Evolutionary conservation across 306 rosid genomes (phyloP).

Genomic region (Quercus glauca): DNA sequence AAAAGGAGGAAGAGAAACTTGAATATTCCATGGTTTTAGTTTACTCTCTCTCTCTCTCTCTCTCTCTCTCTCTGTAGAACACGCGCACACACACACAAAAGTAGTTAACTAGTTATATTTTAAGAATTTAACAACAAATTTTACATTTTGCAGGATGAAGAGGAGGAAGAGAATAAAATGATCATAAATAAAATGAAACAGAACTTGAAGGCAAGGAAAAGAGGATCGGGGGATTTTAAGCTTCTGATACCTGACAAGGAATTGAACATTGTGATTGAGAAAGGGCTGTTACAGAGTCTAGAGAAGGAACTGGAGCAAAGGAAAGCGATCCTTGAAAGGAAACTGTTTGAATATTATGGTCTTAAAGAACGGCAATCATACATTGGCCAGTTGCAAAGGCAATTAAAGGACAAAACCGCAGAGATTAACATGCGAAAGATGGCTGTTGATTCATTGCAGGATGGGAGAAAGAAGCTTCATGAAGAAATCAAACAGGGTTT

Average conservation of each 20-base stretch:
- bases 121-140: not conserved
- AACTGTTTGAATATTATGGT: conserved; percentile 30
- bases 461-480: conserved; percentile 25
- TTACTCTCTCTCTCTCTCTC: not conserved
- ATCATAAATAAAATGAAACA: not conserved
- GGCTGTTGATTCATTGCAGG: conserved; percentile 25
- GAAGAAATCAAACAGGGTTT: conserved; percentile 32
- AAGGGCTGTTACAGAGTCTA: conserved; percentile 24
- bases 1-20: conserved; percentile 14
- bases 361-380: conserved; percentile 32
- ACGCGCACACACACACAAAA: not conserved
- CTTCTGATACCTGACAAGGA: conserved; percentile 2
- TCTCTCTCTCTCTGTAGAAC: no score
- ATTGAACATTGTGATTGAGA: conserved; percentile 7
- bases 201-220: not conserved
- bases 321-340: conserved; percentile 30
- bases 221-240: conserved; percentile 8
- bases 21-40: not conserved
- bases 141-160: conserved; percentile 19
- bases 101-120: not conserved
- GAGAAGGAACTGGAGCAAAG: conserved; percentile 31
- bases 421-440: conserved; percentile 30
- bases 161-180: conserved; percentile 10
- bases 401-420: conserved; percentile 18
- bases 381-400: conserved; percentile 21